Evolutionary conservation across 306 rosid genomes (phyloP), one percentile per base, ranked within the genome.

Genomic region (Prunus mongolica): DNA sequence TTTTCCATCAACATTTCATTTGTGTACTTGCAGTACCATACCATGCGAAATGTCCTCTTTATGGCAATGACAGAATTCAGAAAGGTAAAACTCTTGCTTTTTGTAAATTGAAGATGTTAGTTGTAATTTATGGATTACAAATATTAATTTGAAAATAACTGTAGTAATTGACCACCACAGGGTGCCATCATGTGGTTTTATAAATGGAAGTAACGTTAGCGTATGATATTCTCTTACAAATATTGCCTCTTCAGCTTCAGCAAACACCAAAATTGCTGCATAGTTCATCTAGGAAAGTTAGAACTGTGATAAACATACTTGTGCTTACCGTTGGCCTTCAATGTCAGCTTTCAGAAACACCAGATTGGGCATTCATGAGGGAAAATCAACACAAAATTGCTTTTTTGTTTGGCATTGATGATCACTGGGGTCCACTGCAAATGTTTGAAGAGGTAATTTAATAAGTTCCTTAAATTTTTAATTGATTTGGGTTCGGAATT

Each of bases 381-480:
- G 89, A 81, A 85, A 87, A 87, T 58, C 80, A 84, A 80, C 71
- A 69, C 71, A 92, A 87, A 73, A 73, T 93, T 20, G 87, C 97
- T 41, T 88, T 92, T 86, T 89, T 95, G 80, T 95, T 85, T 63
- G 93, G 91, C 71, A 83, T 57, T 71, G 92, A 87, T 44, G 98
- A 95, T 80, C 97, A 95, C 78, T 95, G 99, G 99, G 99, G 91
- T 15, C 97, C 97, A 18, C 88, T 92, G 90, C 82, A 90, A 49
- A 58, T 95, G 84, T 85, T 46, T 67, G 97, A 95, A 82, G 96
- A 95, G 97, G 99, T 95, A 82, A 61, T 56, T 6, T 63, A 16
- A 44, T 41, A 5, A 65, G 32, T 14, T 62, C 12, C 41, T 25
- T 60, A 5, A 25, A 1, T 2, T 38, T 38, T 38, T 38, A 7